These are phyloP conservation scores for Marasmius fiardii DNA, from an alignment of 1,284 basidiomycete genomes.

Conservation along the genomic window DNA sequence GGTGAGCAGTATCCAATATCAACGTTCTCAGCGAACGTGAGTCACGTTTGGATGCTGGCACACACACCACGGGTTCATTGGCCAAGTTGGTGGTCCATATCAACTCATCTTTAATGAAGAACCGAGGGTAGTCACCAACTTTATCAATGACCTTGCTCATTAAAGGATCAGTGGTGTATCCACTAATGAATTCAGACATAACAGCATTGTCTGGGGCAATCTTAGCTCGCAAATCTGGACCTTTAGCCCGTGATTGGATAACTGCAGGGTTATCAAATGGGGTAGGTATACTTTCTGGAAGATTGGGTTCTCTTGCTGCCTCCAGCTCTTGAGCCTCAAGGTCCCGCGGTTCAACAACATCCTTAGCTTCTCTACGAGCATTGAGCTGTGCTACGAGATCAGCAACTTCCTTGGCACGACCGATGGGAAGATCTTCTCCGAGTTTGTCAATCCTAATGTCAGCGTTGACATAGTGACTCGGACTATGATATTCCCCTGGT, in stretches of 20 bases:
- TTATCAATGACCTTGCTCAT: constrained; percentile 11
- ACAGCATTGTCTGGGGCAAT: background rate
- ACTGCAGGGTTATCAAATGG: constrained; percentile 1
- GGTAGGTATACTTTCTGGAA: constrained; percentile 1
- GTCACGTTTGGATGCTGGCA: background rate
- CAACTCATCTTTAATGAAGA: background rate
- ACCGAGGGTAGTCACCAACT: background rate
- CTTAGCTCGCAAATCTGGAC: background rate
- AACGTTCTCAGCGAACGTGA: constrained; percentile 15
- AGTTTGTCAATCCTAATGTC: constrained; percentile 25
- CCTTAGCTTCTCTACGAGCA: constrained; percentile 1
- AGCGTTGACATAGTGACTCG: constrained; percentile 23
- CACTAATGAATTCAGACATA: background rate
- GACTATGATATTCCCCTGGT: constrained; percentile 12
- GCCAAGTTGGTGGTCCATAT: background rate
- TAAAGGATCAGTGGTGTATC: constrained; percentile 10
- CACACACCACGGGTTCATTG: background rate
- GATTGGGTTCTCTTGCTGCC: background rate
- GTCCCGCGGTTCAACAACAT: background rate
- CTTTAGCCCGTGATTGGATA: background rate
- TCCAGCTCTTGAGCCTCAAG: constrained; percentile 3
- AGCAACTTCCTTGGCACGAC: constrained; percentile 6
- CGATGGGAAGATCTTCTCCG: too few relatives aligned
- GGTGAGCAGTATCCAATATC: constrained; percentile 23
- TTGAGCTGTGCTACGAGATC: background rate